Evolutionary conservation across 78 protist species (phyloP), one percentile per base, ranked within the genome.

Genomic region (Dictyostelium capitatum): DNA sequence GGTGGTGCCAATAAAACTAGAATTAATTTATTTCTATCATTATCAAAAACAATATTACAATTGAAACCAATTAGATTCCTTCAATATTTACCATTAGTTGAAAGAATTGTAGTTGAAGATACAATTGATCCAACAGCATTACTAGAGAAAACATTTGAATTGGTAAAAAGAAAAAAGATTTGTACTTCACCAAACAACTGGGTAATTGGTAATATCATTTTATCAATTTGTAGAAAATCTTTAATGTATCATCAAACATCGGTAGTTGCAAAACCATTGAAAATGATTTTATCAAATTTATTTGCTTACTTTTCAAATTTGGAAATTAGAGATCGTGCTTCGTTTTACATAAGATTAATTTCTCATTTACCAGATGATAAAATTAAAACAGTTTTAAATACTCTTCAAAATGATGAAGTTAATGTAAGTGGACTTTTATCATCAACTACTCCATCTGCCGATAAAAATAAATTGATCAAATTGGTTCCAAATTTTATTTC

Each of bases 301-400:
- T n/a, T 65, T 1, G 47, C 67, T 8, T 77, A 78, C 23, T 87
- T 77, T 50, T 77, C 70, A 14, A 87, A 87, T 77, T 41, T 87
- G 0, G 93, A 77, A 64, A 87, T 87, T 65, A 23, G 93, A 25
- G 93, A 87, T 50, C 23, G 93, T 20, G 74, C 93, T 12, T 56
- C 62, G 1, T 87, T 87, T 46, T 87, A 87, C n/a, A 57, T 77
- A 57, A 59, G 83, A 14, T 37, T 87, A n/a, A 50, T 87, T 15
- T 75, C 85, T 12, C 93, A 87, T 78, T 30, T 87, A 25, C 93
- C 93, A 30, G 93, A 87, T 77, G 93, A 87, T 50, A 87, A 87
- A 65, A 87, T 87, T 50, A 87, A 87, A 77, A 23, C 84, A 9
- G 17, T 87, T 11, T 32, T 87, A 37, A 87, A 50, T 47, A 64